Conservation (phyloP, 2,329 filamentous ascomycete genomes). For the Tolypocladium ophioglossoides region DNA sequence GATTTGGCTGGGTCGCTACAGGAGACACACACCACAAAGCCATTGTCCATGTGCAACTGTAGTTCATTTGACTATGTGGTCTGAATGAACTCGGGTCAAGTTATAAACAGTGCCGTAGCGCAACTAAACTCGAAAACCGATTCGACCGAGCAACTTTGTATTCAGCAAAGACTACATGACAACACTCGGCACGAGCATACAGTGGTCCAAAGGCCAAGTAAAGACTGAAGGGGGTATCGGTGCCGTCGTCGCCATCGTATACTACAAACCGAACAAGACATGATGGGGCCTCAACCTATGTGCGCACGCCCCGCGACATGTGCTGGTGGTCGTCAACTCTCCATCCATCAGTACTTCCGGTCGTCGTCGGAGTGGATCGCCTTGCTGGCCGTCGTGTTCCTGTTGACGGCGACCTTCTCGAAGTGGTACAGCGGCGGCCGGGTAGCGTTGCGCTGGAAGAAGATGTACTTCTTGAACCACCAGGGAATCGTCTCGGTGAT, state of each 20-base stretch:
- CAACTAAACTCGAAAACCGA: background rate
- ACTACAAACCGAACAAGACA: background rate
- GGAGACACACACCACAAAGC: background rate
- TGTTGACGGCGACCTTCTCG: slow-evolving; percentile 12
- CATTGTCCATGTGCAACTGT: background rate
- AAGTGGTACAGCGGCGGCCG: slow-evolving; percentile 27
- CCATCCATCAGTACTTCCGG: background rate
- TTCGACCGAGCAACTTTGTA: background rate
- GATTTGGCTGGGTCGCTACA: background rate
- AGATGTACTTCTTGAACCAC: slow-evolving; percentile 20
- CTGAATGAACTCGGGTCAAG: background rate
- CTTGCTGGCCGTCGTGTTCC: background rate
- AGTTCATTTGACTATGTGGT: background rate
- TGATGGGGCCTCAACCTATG: background rate
- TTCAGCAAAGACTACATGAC: background rate
- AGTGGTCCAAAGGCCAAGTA: background rate
- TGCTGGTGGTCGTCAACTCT: background rate
- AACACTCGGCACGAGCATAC: background rate
- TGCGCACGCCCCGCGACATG: background rate
- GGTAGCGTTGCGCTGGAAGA: slow-evolving; percentile 19
- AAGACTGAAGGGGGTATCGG: background rate
- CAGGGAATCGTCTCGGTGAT: slow-evolving; percentile 20
- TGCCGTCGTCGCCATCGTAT: background rate
- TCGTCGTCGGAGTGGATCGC: background rate
- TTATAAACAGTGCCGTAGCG: background rate